phyloP scores from a whole-genome alignment of 768 basidiomycete genomes.

The Boletus barrowsii region DNA sequence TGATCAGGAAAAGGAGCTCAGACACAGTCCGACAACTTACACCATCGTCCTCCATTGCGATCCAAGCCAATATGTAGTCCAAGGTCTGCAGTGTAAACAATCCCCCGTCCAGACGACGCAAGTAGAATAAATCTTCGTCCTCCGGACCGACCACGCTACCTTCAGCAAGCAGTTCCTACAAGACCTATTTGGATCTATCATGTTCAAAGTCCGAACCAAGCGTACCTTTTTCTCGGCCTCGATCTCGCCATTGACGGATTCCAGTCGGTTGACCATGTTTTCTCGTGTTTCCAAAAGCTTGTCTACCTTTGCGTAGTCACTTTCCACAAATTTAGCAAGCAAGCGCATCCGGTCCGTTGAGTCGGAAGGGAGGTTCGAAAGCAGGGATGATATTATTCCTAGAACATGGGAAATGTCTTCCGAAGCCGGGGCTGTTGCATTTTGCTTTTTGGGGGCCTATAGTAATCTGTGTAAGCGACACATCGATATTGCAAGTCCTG shows the following conservation, averaged over 20 bases:
- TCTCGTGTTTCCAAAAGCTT: constrained; percentile 88
- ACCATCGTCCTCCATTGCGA: constrained; percentile 97
- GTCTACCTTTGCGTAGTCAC: constrained; percentile 90
- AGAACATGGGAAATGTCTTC: constrained; percentile 89
- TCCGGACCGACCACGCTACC: constrained; percentile 57
- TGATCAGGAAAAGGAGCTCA: constrained; percentile 6
- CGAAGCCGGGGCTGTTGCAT: constrained; percentile 50
- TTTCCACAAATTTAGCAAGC: constrained; percentile 91
- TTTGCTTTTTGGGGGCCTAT: constrained; percentile 64
- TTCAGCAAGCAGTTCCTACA: constrained; percentile 52
- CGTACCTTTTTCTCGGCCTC: constrained; percentile 63
- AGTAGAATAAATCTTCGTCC: constrained; percentile 75
- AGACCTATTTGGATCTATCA: not conserved
- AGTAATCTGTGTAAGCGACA: constrained; percentile 8
- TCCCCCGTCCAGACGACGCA: constrained; percentile 84
- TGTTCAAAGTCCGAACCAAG: not conserved
- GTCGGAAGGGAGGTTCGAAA: constrained; percentile 84
- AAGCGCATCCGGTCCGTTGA: constrained; percentile 77
- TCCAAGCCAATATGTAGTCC: constrained; percentile 94
- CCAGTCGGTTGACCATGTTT: constrained; percentile 57
- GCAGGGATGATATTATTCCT: constrained; percentile 82
- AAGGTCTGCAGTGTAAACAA: constrained; percentile 86
- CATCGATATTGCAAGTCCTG: not conserved
- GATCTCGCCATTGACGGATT: constrained; percentile 62
- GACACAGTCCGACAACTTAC: constrained; percentile 43